A percentile compares a stretch with the other conserved stretches of the same genome.
These are phyloP conservation scores for Ulota crispa DNA, from an alignment of 225 moss, liverwort and hornwort genomes.

Conservation along the genomic window DNA sequence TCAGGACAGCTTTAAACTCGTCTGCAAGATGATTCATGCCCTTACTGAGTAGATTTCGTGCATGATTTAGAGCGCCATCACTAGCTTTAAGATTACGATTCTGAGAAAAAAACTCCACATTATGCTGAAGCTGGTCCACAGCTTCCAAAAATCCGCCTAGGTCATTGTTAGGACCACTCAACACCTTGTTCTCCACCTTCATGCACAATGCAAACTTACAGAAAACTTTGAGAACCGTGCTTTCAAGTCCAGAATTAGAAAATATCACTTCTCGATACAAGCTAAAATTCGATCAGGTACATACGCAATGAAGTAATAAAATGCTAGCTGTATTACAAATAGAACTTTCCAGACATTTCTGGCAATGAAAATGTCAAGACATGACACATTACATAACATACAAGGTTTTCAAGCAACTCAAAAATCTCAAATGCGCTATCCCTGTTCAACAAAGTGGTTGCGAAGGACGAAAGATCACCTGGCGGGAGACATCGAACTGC, in stretches of 20 bases:
- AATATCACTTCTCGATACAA: background rate
- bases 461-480: conserved; percentile 38
- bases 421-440: background rate
- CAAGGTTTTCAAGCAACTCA: background rate
- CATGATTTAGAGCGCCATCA: conserved; percentile 78
- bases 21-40: conserved; percentile 81
- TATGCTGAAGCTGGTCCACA: conserved; percentile 76
- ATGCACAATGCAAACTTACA: conserved; percentile 1
- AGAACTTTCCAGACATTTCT: background rate
- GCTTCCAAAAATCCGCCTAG: conserved; percentile 70
- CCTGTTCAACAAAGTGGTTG: background rate
- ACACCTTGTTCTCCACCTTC: conserved; percentile 77
- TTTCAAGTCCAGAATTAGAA: background rate
- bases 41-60: conserved; percentile 68
- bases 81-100: conserved; percentile 87
- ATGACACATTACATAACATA: background rate
- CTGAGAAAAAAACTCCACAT: conserved; percentile 81
- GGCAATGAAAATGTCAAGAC: background rate
- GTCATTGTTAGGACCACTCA: conserved; percentile 64
- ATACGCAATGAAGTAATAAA: background rate
- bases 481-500: conserved; percentile 72
- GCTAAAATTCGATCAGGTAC: background rate
- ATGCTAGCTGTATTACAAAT: background rate
- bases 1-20: conserved; percentile 67
- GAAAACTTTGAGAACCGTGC: background rate